Evolutionary conservation across 345 rosid species (phyloP).

Genomic region (Arabis hirsuta): DNA sequence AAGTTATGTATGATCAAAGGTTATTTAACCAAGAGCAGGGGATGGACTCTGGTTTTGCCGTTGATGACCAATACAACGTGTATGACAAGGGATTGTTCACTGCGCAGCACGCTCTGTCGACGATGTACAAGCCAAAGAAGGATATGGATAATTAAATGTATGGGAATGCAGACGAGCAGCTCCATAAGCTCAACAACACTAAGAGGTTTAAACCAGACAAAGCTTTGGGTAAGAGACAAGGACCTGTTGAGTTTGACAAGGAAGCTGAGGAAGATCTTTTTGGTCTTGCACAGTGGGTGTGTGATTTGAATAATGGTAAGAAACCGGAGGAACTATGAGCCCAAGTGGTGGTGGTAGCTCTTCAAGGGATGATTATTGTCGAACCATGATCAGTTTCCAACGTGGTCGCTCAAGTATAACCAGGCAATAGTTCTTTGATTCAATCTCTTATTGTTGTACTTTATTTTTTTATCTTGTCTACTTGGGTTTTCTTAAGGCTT

Average conservation of each 20-base stretch:
- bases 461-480: too few relatives aligned
- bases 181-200: slow-evolving; percentile 71
- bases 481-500: too few relatives aligned
- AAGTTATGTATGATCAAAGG: slow-evolving; percentile 89
- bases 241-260: slow-evolving; percentile 82
- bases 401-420: slow-evolving; percentile 37
- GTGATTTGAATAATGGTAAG: slow-evolving; percentile 75
- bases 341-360: slow-evolving; percentile 51
- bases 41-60: slow-evolving; percentile 92
- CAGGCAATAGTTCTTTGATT: too few relatives aligned
- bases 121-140: slow-evolving; percentile 84
- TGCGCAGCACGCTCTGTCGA: slow-evolving; percentile 87
- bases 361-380: slow-evolving; percentile 60
- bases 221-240: slow-evolving; percentile 69
- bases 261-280: slow-evolving; percentile 81
- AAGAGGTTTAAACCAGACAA: slow-evolving; percentile 79
- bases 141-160: slow-evolving; percentile 76
- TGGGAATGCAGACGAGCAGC: slow-evolving; percentile 80
- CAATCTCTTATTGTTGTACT: too few relatives aligned
- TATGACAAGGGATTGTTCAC: slow-evolving; percentile 89
- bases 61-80: slow-evolving; percentile 96
- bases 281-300: slow-evolving; percentile 73
- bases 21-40: slow-evolving; percentile 97
- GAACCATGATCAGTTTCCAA: slow-evolving; percentile 69
- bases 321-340: slow-evolving; percentile 78